Evolutionary conservation across 441 rosid genomes (phyloP).

Genomic region (Brassica hybrid): DNA sequence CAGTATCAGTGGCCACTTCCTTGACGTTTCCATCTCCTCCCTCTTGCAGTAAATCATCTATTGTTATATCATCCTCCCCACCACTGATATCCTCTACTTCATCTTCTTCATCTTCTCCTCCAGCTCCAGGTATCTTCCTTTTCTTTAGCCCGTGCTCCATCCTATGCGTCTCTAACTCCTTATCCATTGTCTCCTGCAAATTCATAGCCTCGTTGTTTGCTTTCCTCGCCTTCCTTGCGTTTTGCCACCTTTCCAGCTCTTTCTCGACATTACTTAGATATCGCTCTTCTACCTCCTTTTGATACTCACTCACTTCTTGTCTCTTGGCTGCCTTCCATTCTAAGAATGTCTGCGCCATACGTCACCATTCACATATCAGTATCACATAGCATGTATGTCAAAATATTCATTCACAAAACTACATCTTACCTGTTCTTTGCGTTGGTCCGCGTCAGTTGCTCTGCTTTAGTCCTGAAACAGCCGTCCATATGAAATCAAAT

Average conservation of each 20-base stretch:
- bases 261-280: conserved; percentile 76
- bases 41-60: conserved; percentile 81
- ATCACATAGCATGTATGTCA: conserved; percentile 7
- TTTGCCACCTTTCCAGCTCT: conserved; percentile 94
- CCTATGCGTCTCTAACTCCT: conserved; percentile 85
- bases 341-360: conserved; percentile 48
- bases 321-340: conserved; percentile 86
- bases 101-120: conserved; percentile 79
- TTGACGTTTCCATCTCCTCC: conserved; percentile 55
- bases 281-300: conserved; percentile 75
- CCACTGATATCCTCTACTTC: conserved; percentile 85
- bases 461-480: too few species aligned
- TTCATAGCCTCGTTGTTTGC: conserved; percentile 50
- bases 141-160: conserved; percentile 96
- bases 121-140: conserved; percentile 65
- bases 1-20: conserved; percentile 47
- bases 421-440: conserved; percentile 66
- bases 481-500: conserved; percentile 39
- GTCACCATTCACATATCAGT: conserved; percentile 3
- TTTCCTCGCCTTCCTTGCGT: conserved; percentile 49
- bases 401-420: too few species aligned
- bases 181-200: conserved; percentile 96
- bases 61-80: conserved; percentile 79
- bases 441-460: conserved; percentile 64
- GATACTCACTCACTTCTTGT: conserved; percentile 76